Conservation (phyloP, 495 filamentous ascomycete species). For the Talaromyces nanjingensis region DNA sequence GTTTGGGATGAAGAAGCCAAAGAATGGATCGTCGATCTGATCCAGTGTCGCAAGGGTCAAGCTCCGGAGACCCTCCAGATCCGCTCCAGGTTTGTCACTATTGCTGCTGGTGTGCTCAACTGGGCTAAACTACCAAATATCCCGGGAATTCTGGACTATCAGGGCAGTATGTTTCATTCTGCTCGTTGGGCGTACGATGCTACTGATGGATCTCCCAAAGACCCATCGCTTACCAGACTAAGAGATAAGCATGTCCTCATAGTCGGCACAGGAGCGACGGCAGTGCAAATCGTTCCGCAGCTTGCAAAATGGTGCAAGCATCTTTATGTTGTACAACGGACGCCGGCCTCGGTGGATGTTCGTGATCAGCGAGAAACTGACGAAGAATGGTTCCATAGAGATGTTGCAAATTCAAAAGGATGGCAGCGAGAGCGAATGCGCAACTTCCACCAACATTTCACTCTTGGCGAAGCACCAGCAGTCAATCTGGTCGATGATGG, state of each 20-base stretch:
- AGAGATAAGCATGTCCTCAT: slow-evolving; percentile 38
- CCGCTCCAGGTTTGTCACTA: slow-evolving; percentile 15
- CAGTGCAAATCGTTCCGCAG: slow-evolving; percentile 33
- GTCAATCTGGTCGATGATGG: slow-evolving; percentile 32
- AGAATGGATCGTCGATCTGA: too few species aligned
- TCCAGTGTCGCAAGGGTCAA: slow-evolving; percentile 17
- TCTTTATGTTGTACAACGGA: slow-evolving; percentile 35
- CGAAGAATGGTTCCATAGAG: neutral
- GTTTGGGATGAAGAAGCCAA: too few species aligned
- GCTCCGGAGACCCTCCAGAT: slow-evolving; percentile 8
- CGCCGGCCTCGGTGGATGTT: slow-evolving; percentile 39
- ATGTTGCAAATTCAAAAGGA: slow-evolving; percentile 28
- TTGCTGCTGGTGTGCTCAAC: slow-evolving; percentile 14
- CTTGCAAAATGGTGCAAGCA: slow-evolving; percentile 25
- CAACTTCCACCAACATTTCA: slow-evolving; percentile 27
- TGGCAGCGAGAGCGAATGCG: slow-evolving; percentile 37
- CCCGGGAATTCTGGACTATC: slow-evolving; percentile 14
- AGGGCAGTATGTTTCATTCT: slow-evolving; percentile 31
- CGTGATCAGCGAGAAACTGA: slow-evolving; percentile 41
- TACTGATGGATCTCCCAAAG: slow-evolving; percentile 45
- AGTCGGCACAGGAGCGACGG: slow-evolving; percentile 42
- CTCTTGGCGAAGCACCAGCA: neutral
- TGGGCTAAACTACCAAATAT: slow-evolving; percentile 22
- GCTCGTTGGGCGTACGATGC: slow-evolving; percentile 34
- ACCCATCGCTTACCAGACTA: slow-evolving; percentile 29